These are phyloP conservation scores for Tulasnella sp. DNA, from an alignment of 768 basidiomycete species.

Conservation along the genomic window DNA sequence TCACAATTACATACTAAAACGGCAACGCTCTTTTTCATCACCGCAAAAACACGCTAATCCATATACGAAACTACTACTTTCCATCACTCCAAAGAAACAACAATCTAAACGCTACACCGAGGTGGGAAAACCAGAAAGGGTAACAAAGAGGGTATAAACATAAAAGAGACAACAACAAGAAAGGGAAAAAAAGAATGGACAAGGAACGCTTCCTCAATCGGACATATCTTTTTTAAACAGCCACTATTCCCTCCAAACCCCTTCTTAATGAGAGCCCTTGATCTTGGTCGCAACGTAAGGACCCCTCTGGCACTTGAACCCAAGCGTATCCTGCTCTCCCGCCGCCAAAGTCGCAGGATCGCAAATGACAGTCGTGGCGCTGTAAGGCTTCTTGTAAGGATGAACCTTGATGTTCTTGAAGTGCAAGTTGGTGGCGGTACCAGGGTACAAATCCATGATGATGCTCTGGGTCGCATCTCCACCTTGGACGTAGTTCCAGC, in stretches of 20 bases:
- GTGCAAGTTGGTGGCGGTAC: slow-evolving; percentile 36
- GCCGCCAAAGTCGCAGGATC: slow-evolving; percentile 16
- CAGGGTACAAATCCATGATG: slow-evolving; percentile 51
- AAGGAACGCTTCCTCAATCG: too few species aligned
- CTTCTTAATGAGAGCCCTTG: background rate
- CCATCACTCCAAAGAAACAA: background rate
- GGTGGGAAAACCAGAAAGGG: background rate
- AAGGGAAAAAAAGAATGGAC: background rate
- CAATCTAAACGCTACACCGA: background rate
- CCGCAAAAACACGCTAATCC: background rate
- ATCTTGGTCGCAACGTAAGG: slow-evolving; percentile 13
- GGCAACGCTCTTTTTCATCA: background rate
- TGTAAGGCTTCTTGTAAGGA: slow-evolving; percentile 13
- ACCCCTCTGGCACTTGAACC: slow-evolving; percentile 21
- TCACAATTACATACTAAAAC: background rate
- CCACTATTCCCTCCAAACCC: background rate
- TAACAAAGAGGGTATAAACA: background rate
- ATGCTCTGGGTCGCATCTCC: slow-evolving; percentile 53
- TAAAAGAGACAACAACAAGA: background rate
- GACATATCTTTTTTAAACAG: background rate
- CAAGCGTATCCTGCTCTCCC: slow-evolving; percentile 21
- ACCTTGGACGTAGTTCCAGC: slow-evolving; percentile 44
- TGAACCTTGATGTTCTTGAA: slow-evolving; percentile 18
- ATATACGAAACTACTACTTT: background rate
- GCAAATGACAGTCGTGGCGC: slow-evolving; percentile 18